Conservation (phyloP, 805 yeast species). For the Candida methanosorbosa region DNA sequence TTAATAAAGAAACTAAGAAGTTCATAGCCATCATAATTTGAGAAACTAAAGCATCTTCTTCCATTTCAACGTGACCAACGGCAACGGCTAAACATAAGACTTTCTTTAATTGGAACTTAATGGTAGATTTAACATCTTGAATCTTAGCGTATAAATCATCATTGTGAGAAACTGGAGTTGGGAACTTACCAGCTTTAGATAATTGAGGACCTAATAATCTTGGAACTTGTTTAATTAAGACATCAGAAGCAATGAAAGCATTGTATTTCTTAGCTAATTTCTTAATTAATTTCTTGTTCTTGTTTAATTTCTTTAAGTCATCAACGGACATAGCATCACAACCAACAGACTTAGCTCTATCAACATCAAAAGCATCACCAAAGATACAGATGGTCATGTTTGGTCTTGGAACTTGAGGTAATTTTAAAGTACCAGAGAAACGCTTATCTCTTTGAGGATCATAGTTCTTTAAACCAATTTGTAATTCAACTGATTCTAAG, state of each 20-base stretch:
- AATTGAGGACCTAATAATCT: conserved; percentile 99
- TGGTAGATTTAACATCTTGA: conserved; percentile 96
- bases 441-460: conserved; percentile 99
- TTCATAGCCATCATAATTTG: conserved; percentile 98
- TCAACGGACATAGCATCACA: conserved; percentile 99
- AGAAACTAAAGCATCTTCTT: conserved; percentile 89
- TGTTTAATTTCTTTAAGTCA: conserved; percentile 99
- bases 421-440: conserved; percentile 99
- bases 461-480: conserved; percentile 99
- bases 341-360: conserved; percentile 99
- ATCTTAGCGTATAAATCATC: conserved; percentile 96
- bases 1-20: conserved; percentile 97
- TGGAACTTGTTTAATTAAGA: conserved; percentile 99
- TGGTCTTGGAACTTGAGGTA: conserved; percentile 99
- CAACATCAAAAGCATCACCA: conserved; percentile 99
- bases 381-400: conserved; percentile 99
- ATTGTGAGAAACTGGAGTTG: conserved; percentile 99
- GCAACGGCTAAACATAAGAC: conserved; percentile 99
- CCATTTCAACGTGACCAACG: conserved; percentile 99
- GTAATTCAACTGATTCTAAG: conserved; percentile 99
- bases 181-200: conserved; percentile 99
- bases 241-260: conserved; percentile 99
- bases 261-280: conserved; percentile 99
- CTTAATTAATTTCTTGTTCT: conserved; percentile 99
- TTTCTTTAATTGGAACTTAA: conserved; percentile 99